A percentile compares a stretch with the other conserved stretches of the same genome.
Evolutionary conservation across 208 protist species (phyloP).

Genomic region (Phytomonas sp.): DNA sequence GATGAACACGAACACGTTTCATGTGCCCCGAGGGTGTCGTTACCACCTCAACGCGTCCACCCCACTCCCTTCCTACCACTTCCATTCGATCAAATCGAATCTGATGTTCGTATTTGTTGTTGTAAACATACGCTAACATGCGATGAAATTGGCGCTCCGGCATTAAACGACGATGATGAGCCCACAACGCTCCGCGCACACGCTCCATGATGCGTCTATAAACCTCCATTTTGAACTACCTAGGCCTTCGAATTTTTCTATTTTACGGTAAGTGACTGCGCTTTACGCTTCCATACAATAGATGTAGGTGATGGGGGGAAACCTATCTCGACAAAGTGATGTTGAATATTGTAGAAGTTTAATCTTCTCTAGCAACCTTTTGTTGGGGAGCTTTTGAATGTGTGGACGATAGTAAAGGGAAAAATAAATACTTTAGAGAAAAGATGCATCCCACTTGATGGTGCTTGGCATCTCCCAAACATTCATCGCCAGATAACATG

Average conservation of each 20-base stretch:
- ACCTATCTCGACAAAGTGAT: not conserved
- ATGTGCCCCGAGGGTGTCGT: constrained; percentile 79
- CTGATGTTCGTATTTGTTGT: constrained; percentile 92
- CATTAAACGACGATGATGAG: constrained; percentile 87
- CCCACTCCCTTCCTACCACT: constrained; percentile 73
- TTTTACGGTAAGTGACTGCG: not conserved
- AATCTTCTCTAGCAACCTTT: not conserved
- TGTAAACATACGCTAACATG: constrained; percentile 90
- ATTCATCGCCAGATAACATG: not conserved
- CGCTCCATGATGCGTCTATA: constrained; percentile 86
- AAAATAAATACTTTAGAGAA: not conserved
- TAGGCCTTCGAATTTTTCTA: not conserved
- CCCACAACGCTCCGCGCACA: constrained; percentile 85
- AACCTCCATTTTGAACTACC: constrained; percentile 64
- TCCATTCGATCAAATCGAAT: constrained; percentile 88
- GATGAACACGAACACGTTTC: constrained; percentile 80
- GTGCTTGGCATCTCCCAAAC: not conserved
- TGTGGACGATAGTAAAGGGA: not conserved
- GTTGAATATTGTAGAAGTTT: not conserved
- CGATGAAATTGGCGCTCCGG: constrained; percentile 87
- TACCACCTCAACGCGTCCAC: constrained; percentile 78
- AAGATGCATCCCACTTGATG: not conserved
- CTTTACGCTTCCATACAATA: not conserved
- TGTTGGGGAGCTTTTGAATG: not conserved
- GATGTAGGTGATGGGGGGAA: not conserved